A percentile compares a stretch with the other conserved stretches of the same genome.
phyloP scores from a whole-genome alignment of 257 asterid species.

The Gynochthodes officinalis region DNA sequence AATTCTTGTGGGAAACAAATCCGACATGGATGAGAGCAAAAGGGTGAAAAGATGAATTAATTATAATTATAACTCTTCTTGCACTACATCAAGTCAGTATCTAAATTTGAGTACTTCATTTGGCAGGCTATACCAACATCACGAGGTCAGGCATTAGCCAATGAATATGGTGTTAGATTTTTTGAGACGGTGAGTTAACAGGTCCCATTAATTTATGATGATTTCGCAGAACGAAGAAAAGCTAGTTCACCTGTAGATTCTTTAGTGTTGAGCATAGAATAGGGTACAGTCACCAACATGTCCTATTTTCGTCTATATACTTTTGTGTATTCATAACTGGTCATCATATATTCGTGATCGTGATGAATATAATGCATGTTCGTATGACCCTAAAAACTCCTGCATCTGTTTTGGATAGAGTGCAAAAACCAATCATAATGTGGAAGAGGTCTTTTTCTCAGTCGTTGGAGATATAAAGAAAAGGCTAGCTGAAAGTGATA shows the following conservation, averaged over 20 bases:
- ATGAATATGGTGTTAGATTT: constrained; percentile 25
- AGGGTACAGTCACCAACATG: no score
- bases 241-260: no score
- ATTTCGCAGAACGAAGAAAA: no score
- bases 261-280: no score
- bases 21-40: constrained; percentile 23
- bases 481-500: constrained; percentile 29
- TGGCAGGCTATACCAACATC: constrained; percentile 30
- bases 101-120: neutral
- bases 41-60: constrained; percentile 7
- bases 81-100: neutral
- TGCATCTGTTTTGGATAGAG: constrained; percentile 17
- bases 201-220: no score
- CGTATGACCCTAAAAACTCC: no score
- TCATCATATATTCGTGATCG: neutral
- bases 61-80: neutral
- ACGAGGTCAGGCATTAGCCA: constrained; percentile 30
- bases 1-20: constrained; percentile 22
- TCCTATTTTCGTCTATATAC: no score
- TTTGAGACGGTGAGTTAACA: constrained; percentile 26
- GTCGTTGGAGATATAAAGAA: constrained; percentile 32
- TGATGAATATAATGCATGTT: neutral
- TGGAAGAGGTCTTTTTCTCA: constrained; percentile 34
- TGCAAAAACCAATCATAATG: constrained; percentile 36
- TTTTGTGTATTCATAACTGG: neutral